A percentile compares a stretch with the other conserved stretches of the same genome.
phyloP scores from a whole-genome alignment of 1,284 basidiomycete genomes.

The Hypsizygus ulmarius region DNA sequence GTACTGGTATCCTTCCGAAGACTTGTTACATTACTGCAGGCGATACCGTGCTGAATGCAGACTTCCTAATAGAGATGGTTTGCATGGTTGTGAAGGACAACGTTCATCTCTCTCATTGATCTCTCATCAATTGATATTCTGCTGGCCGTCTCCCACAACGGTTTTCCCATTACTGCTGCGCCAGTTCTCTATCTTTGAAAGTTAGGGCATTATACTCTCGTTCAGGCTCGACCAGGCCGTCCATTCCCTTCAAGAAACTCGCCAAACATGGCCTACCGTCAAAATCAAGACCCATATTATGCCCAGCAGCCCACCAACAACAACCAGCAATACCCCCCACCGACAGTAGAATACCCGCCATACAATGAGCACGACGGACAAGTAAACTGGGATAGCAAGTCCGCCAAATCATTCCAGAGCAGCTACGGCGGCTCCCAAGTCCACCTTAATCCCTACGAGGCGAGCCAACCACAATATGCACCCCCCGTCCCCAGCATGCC shows the following conservation, averaged over 20 bases:
- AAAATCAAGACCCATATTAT: slow-evolving; percentile 52
- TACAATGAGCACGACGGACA: slow-evolving; percentile 44
- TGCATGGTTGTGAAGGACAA: slow-evolving; percentile 6
- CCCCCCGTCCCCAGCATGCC: slow-evolving; percentile 56
- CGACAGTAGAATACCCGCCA: slow-evolving; percentile 36
- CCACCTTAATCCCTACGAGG: slow-evolving; percentile 65
- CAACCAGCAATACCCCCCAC: slow-evolving; percentile 21
- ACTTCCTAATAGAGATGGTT: neutral
- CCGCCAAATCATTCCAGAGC: slow-evolving; percentile 62
- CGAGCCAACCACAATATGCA: slow-evolving; percentile 41
- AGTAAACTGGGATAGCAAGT: slow-evolving; percentile 60
- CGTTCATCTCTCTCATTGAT: neutral
- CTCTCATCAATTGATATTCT: slow-evolving; percentile 2
- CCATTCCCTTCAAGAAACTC: slow-evolving; percentile 21
- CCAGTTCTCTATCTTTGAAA: neutral
- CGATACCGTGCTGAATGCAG: neutral
- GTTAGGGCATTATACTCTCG: neutral
- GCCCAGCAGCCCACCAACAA: slow-evolving; percentile 22
- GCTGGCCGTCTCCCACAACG: too few species aligned
- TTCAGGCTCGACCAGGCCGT: slow-evolving; percentile 15
- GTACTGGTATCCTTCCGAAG: too few species aligned
- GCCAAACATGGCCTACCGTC: slow-evolving; percentile 53
- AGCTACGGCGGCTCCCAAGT: slow-evolving; percentile 65
- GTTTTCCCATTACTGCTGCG: neutral
- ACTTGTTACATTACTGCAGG: too few species aligned